Evolutionary conservation across 257 asterid genomes (phyloP).

Genomic region (Scutellaria galericulata): DNA sequence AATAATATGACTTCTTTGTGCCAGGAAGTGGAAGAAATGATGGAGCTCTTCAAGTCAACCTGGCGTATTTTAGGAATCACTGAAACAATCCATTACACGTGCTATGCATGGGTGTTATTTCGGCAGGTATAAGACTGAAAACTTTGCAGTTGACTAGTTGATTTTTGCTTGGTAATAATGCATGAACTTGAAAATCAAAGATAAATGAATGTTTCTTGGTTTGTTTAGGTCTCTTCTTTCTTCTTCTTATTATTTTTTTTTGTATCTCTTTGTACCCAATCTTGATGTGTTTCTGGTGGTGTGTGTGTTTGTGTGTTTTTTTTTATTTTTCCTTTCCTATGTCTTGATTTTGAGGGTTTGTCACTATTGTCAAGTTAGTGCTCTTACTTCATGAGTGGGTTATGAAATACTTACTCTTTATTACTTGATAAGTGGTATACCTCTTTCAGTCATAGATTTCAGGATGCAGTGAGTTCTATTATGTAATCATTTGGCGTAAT

Average conservation of each 20-base stretch:
- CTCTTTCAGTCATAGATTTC: no score
- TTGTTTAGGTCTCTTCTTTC: neutral
- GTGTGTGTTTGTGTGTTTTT: neutral
- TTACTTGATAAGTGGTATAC: no score
- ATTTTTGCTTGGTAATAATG: constrained; percentile 6
- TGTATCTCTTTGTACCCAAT: neutral
- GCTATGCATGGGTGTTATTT: constrained; percentile 95
- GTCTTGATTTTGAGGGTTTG: no score
- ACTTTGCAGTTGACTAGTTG: constrained; percentile 30
- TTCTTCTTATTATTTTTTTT: neutral
- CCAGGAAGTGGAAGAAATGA: constrained; percentile 98
- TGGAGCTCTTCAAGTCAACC: constrained; percentile 94
- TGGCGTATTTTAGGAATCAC: constrained; percentile 97
- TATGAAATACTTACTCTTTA: no score
- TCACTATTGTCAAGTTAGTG: no score
- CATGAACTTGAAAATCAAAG: constrained; percentile 5
- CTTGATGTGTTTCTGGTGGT: neutral
- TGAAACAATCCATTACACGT: constrained; percentile 87
- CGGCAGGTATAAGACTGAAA: constrained; percentile 71
- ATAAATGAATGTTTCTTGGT: constrained; percentile 17
- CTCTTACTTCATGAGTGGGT: no score
- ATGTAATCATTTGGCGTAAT: no score
- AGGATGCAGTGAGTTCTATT: no score
- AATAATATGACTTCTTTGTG: constrained; percentile 31
- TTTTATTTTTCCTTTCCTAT: neutral